phyloP scores from a whole-genome alignment of 306 rosid genomes.

The Glycine soja region DNA sequence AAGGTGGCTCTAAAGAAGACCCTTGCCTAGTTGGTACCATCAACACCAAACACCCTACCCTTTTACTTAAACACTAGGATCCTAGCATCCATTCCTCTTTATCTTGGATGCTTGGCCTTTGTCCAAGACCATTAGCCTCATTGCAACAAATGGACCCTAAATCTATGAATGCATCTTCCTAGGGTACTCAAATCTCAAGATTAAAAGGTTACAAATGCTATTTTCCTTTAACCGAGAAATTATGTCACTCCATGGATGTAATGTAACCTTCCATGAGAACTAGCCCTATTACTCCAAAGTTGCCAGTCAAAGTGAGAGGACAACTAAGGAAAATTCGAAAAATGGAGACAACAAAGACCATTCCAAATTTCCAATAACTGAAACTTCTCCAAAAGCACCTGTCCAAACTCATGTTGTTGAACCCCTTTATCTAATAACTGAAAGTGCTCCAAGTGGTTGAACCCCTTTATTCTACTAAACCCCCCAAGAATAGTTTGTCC shows the following conservation, averaged over 20 bases:
- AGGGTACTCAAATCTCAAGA: neutral
- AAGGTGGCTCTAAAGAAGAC: neutral
- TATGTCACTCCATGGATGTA: neutral
- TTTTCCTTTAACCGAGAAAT: neutral
- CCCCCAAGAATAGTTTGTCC: slow-evolving; percentile 16
- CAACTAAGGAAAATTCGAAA: neutral
- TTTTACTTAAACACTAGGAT: too few relatives aligned
- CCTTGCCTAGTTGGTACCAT: neutral
- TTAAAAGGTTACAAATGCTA: neutral
- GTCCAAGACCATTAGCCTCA: neutral
- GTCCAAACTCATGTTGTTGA: too few relatives aligned
- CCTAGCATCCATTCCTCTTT: neutral
- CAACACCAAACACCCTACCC: neutral
- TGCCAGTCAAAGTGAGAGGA: neutral
- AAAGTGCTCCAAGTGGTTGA: neutral
- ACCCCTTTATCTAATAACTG: neutral
- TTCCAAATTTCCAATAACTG: neutral
- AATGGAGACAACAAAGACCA: neutral
- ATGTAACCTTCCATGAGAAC: neutral
- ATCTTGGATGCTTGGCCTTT: too few relatives aligned
- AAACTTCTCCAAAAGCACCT: too few relatives aligned
- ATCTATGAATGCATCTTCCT: neutral
- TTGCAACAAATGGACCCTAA: neutral
- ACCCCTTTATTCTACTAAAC: neutral
- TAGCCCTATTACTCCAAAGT: neutral